Evolutionary conservation across 1,284 basidiomycete species (phyloP), one percentile per base, ranked within the genome.

Genomic region (Apiotrichum gamsii): DNA sequence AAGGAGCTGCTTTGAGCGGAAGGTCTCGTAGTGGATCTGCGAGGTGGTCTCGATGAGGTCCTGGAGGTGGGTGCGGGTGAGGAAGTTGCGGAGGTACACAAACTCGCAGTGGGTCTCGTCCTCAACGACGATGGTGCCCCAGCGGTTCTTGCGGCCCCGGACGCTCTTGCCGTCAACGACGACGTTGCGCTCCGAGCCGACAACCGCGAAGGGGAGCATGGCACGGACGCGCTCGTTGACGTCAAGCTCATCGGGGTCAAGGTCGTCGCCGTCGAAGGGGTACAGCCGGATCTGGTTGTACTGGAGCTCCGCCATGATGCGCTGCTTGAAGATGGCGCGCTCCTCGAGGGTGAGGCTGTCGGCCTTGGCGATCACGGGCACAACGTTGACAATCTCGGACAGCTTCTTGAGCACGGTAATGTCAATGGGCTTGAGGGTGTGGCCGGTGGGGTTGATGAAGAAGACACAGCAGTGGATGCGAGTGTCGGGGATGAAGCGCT

Each of bases 381-480:
- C 93, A 39, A 98, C 94, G 64, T 98, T 98, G 73, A 96, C 94
- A 32, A 98, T 94, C 71, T 98, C 94, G 69, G 85, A 86, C 47
- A 98, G 78, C 78, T 96, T 97, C 80, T 97, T 97, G 84, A 98
- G 90, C 57, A 98, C 94, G 60, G 90, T 91, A 40, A 97, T 85
- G 67, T 98, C 95, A 67, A 98, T 94, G 21, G 90, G 82, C 52
- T 87, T 85, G 49, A 94, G 81, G 4, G 86, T 83, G 73, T 95
- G 93, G 18, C 93, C 91, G 14, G 91, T 93, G 18, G 91, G 93
- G 74, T 88, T 93, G 79, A 98, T 94, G 77, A 98, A 97, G 82
- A 93, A 98, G 49, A 98, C 74, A 71, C 88, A 91, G 78, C 91
- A 96, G 78, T 98, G 94, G 58, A 98, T 95, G 54, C 95, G 86